Percentiles rank a stretch among this genome's conserved stretches.
Conservation (phyloP, 441 rosid genomes). For the Populus hybrid region DNA sequence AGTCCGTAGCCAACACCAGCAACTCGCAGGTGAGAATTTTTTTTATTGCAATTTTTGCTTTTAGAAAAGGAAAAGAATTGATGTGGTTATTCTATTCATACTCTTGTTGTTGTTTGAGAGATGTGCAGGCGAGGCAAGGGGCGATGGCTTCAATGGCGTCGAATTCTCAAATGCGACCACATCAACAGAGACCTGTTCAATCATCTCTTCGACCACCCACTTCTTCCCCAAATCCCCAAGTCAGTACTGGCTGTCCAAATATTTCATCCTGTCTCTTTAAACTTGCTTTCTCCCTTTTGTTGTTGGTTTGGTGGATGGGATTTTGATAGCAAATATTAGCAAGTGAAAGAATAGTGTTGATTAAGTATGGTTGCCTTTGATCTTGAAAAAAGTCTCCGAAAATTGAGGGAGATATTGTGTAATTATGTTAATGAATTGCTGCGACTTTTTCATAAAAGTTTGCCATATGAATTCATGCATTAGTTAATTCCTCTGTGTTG, state of each 20-base stretch:
- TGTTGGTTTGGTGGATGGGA: background rate
- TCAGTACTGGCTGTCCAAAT: conserved; percentile 29
- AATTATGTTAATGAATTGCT: background rate
- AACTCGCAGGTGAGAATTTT: conserved; percentile 41
- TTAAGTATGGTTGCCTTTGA: background rate
- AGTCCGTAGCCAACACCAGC: conserved; percentile 41
- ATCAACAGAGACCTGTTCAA: conserved; percentile 70
- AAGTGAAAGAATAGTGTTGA: background rate
- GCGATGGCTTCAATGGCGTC: conserved; percentile 62
- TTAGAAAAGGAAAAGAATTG: background rate
- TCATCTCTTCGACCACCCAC: conserved; percentile 51
- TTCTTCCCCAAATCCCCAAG: conserved; percentile 64
- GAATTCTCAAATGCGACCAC: conserved; percentile 65
- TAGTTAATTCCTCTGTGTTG: background rate
- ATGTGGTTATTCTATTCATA: background rate
- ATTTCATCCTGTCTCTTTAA: background rate
- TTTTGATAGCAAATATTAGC: background rate
- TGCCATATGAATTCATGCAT: background rate
- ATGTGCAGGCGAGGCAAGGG: conserved; percentile 53
- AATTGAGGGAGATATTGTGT: background rate
- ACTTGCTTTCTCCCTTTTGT: background rate
- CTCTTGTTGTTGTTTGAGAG: background rate
- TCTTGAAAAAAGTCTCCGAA: background rate
- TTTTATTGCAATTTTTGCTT: background rate
- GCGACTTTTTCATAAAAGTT: background rate